Percentiles rank a stretch among this genome's conserved stretches.
These are phyloP conservation scores for Colletotrichum ledebouriae DNA, from an alignment of 2,329 filamentous ascomycete species.

Conservation along the genomic window DNA sequence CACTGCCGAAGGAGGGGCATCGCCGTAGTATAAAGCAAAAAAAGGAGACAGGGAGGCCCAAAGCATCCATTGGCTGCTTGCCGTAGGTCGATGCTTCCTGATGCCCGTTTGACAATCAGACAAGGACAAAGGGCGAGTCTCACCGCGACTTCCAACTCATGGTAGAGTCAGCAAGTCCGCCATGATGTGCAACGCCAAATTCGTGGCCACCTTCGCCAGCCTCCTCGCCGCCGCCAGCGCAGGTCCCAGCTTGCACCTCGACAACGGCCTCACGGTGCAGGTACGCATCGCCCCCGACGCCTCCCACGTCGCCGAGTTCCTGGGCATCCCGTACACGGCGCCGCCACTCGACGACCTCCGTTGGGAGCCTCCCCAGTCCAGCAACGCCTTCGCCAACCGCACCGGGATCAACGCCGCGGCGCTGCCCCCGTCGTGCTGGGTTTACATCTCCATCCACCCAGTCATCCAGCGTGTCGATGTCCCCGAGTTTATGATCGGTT, in stretches of 20 bases:
- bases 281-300: slow-evolving; percentile 35
- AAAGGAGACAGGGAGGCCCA: not conserved
- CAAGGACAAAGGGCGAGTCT: not conserved
- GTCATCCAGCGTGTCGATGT: slow-evolving; percentile 37
- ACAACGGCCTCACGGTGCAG: slow-evolving; percentile 33
- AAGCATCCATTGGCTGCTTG: not conserved
- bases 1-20: slow-evolving; percentile 20
- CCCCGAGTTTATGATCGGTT: slow-evolving; percentile 41
- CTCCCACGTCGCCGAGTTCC: slow-evolving; percentile 33
- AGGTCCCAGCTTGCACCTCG: slow-evolving; percentile 30
- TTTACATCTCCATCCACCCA: slow-evolving; percentile 40
- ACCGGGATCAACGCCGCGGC: slow-evolving; percentile 33
- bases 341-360: slow-evolving; percentile 67
- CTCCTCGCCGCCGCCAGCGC: slow-evolving; percentile 35
- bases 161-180: slow-evolving; percentile 5
- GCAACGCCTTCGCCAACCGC: slow-evolving; percentile 26
- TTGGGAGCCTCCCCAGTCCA: slow-evolving; percentile 51
- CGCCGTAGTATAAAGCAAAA: slow-evolving; percentile 1
- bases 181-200: slow-evolving; percentile 36
- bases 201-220: slow-evolving; percentile 28
- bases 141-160: slow-evolving; percentile 10
- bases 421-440: slow-evolving; percentile 37
- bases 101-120: slow-evolving; percentile 13
- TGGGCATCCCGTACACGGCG: slow-evolving; percentile 67
- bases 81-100: not conserved